Evolutionary conservation across 176 grass and related monocot genomes (phyloP).

Genomic region (Eleusine coracana): DNA sequence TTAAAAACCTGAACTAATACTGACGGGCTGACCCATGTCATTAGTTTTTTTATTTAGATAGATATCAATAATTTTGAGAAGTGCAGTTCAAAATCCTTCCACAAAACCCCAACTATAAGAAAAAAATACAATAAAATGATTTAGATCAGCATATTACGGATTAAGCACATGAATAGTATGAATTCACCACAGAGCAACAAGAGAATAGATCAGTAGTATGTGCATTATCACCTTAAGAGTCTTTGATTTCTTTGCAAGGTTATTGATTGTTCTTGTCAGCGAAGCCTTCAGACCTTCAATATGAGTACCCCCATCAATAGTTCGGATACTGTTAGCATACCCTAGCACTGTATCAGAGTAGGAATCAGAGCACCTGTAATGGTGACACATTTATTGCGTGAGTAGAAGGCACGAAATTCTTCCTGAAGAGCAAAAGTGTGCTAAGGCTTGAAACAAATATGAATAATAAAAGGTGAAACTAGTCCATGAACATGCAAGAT

Average conservation of each 20-base stretch:
- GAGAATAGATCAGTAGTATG: conserved; percentile 21
- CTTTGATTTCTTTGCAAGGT: conserved; percentile 85
- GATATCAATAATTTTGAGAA: conserved; percentile 20
- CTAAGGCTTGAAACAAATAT: background rate
- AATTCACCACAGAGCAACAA: background rate
- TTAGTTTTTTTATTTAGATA: conserved; percentile 19
- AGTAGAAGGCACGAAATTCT: conserved; percentile 25
- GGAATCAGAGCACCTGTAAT: conserved; percentile 92
- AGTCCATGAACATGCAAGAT: background rate
- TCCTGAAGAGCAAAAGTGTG: background rate
- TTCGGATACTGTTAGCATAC: conserved; percentile 98
- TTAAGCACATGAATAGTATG: conserved; percentile 3
- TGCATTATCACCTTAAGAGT: conserved; percentile 66
- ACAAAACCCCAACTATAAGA: background rate
- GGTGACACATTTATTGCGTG: conserved; percentile 16
- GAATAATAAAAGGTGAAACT: background rate
- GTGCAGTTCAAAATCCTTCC: background rate
- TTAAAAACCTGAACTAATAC: background rate
- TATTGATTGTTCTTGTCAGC: conserved; percentile 94
- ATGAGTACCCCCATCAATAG: conserved; percentile 96
- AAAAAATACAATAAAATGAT: background rate
- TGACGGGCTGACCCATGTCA: background rate
- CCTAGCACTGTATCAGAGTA: conserved; percentile 93
- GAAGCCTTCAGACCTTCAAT: conserved; percentile 93
- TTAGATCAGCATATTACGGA: conserved; percentile 17